Evolutionary conservation across 2,329 filamentous ascomycete genomes (phyloP).

Genomic region (Exophiala xenobiotica): DNA sequence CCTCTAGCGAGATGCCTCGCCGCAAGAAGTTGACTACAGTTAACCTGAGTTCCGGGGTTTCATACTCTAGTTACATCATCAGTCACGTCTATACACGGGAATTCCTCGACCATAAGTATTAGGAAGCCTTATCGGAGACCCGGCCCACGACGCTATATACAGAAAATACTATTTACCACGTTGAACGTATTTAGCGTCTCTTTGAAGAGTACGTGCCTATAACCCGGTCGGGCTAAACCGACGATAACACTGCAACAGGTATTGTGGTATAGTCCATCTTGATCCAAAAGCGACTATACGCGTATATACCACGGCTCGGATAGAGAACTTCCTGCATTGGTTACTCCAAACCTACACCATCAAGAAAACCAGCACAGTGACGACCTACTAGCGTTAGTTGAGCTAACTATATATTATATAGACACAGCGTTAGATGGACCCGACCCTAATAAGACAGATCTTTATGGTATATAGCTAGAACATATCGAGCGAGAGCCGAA

Average conservation of each 20-base stretch:
- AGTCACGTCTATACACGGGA: slow-evolving; percentile 20
- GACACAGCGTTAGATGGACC: slow-evolving; percentile 3
- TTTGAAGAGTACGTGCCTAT: slow-evolving; percentile 18
- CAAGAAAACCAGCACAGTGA: slow-evolving; percentile 19
- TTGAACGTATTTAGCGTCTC: slow-evolving; percentile 14
- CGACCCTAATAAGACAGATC: slow-evolving; percentile 14
- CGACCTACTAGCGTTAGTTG: slow-evolving; percentile 16
- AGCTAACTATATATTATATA: slow-evolving; percentile 15
- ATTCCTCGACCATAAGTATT: slow-evolving; percentile 15
- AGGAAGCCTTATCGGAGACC: slow-evolving; percentile 15
- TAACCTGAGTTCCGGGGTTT: slow-evolving; percentile 3
- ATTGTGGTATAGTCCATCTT: slow-evolving; percentile 12
- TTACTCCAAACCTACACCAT: slow-evolving; percentile 12
- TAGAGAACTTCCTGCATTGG: slow-evolving; percentile 22
- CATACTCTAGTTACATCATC: slow-evolving; percentile 11
- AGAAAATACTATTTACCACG: slow-evolving; percentile 14
- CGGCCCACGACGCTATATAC: slow-evolving; percentile 13
- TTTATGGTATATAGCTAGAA: slow-evolving; percentile 8
- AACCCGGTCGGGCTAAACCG: neutral
- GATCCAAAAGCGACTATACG: slow-evolving; percentile 10
- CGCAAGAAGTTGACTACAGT: slow-evolving; percentile 3
- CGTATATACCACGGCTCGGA: slow-evolving; percentile 12
- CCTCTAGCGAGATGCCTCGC: neutral
- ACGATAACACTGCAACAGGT: slow-evolving; percentile 5
- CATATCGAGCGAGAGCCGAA: neutral